Evolutionary conservation across 768 basidiomycete species (phyloP).

Genomic region (Xanthoconium stramineum): DNA sequence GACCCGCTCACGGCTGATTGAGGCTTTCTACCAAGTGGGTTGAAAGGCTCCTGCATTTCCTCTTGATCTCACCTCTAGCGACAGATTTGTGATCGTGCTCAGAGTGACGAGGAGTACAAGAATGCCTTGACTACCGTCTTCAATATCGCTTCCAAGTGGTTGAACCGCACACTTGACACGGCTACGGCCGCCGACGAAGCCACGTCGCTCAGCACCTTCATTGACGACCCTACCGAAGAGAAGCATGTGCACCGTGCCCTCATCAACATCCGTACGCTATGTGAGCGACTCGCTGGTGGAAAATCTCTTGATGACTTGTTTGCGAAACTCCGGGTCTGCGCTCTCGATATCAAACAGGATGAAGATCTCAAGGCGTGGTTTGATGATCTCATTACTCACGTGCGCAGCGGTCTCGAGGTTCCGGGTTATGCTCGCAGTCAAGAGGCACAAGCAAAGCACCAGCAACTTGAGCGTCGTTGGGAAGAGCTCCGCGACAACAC

Average conservation of each 20-base stretch:
- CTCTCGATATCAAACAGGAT: slow-evolving; percentile 52
- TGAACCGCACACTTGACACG: slow-evolving; percentile 49
- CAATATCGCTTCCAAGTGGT: slow-evolving; percentile 52
- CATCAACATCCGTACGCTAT: slow-evolving; percentile 33
- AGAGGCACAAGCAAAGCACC: slow-evolving; percentile 37
- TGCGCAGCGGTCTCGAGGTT: slow-evolving; percentile 46
- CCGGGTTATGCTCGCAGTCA: slow-evolving; percentile 53
- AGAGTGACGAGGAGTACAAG: slow-evolving; percentile 57
- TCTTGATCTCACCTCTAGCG: background rate
- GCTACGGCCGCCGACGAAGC: slow-evolving; percentile 42
- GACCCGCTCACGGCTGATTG: slow-evolving; percentile 42
- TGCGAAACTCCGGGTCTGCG: slow-evolving; percentile 39
- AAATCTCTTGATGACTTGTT: slow-evolving; percentile 51
- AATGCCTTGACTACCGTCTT: slow-evolving; percentile 57
- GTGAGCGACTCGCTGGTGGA: slow-evolving; percentile 51
- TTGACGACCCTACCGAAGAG: slow-evolving; percentile 60
- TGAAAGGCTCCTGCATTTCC: too few relatives aligned
- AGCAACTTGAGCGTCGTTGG: slow-evolving; percentile 52
- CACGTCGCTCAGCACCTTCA: slow-evolving; percentile 50
- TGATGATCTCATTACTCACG: slow-evolving; percentile 48
- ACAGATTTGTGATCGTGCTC: slow-evolving; percentile 64
- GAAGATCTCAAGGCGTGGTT: slow-evolving; percentile 51
- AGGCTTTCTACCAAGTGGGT: slow-evolving; percentile 52
- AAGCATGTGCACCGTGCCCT: slow-evolving; percentile 59
- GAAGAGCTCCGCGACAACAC: slow-evolving; percentile 43